These are phyloP conservation scores for Aphanomyces invadans DNA, from an alignment of 352 stramenopile genomes.

Conservation along the genomic window DNA sequence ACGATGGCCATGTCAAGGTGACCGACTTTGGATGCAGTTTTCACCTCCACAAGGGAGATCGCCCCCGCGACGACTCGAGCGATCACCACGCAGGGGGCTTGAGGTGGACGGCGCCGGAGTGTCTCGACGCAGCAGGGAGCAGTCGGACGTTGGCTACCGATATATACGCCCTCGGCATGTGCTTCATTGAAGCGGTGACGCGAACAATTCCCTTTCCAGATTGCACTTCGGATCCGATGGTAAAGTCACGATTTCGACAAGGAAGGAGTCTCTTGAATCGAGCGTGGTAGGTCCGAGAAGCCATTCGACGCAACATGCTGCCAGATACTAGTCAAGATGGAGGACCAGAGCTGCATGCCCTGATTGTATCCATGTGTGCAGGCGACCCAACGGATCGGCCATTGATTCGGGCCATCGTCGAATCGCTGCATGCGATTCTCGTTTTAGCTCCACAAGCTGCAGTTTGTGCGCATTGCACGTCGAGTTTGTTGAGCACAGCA, in stretches of 20 bases:
- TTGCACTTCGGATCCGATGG: neutral
- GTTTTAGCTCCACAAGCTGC: neutral
- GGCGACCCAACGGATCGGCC: neutral
- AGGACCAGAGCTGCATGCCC: neutral
- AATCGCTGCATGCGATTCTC: neutral
- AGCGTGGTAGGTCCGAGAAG: neutral
- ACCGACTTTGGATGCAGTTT: constrained; percentile 42
- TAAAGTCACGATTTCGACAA: neutral
- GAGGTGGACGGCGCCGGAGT: constrained; percentile 62
- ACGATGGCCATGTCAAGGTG: constrained; percentile 34
- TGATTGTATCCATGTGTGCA: constrained; percentile 1
- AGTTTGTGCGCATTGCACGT: neutral
- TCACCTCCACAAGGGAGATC: neutral
- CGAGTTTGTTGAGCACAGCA: neutral
- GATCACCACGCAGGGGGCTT: constrained; percentile 43
- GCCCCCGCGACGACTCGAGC: neutral
- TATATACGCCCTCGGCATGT: constrained; percentile 75
- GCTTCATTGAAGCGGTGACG: constrained; percentile 58
- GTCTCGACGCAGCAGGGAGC: constrained; percentile 32
- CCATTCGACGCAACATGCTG: neutral
- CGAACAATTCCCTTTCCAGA: constrained; percentile 34
- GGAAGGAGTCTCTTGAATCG: neutral
- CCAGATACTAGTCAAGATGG: neutral
- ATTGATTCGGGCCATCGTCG: neutral
- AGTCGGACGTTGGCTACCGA: constrained; percentile 41